These are phyloP conservation scores for Aspergillus novoparasiticus DNA, from an alignment of 2,329 filamentous ascomycete species.

Conservation along the genomic window DNA sequence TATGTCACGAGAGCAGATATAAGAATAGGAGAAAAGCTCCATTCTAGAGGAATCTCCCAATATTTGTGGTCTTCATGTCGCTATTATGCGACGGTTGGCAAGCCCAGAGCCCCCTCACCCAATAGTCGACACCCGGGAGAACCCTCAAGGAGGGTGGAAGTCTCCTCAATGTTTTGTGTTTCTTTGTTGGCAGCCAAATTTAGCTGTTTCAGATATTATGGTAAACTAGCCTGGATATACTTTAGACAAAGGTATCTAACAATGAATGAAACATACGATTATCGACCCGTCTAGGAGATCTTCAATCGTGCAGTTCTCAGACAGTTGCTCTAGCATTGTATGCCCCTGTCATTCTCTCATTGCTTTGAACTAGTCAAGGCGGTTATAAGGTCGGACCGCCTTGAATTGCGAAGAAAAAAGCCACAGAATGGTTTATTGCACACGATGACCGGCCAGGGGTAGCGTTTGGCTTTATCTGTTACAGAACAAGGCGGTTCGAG, in stretches of 20 bases:
- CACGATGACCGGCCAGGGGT: too few species aligned
- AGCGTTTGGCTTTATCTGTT: neutral
- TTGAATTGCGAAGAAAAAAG: neutral
- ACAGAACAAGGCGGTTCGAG: neutral
- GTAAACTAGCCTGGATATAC: neutral
- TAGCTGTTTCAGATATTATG: neutral
- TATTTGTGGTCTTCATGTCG: too few species aligned
- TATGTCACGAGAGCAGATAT: too few species aligned
- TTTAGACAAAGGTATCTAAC: neutral
- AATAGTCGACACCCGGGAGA: neutral
- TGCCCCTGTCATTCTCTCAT: neutral
- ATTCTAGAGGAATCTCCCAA: too few species aligned
- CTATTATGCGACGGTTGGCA: neutral
- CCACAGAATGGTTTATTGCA: neutral
- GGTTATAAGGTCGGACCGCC: accelerated
- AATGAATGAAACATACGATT: neutral
- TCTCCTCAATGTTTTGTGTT: neutral
- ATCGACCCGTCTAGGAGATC: neutral
- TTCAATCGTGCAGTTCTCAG: neutral
- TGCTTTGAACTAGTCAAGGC: neutral
- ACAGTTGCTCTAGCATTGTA: neutral
- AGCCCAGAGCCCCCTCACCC: neutral
- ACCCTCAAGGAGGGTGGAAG: neutral
- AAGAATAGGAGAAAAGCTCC: too few species aligned
- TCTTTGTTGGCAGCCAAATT: neutral